Evolutionary conservation across 306 rosid species (phyloP).

Genomic region (Alnus glutinosa): DNA sequence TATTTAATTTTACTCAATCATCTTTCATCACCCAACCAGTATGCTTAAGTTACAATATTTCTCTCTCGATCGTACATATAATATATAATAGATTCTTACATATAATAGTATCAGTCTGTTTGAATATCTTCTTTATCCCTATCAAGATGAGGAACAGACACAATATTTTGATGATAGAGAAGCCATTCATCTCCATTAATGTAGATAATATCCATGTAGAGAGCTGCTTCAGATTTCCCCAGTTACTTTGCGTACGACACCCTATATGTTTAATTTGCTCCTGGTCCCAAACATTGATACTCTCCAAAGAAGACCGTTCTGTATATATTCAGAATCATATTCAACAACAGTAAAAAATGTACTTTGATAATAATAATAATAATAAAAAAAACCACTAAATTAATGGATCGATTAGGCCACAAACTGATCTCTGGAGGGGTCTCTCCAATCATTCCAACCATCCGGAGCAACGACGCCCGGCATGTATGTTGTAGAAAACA

Average conservation of each 20-base stretch:
- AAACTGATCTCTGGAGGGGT: constrained; percentile 67
- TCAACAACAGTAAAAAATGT: background rate
- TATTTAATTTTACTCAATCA: background rate
- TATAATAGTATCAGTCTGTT: too few species aligned
- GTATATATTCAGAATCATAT: constrained; percentile 23
- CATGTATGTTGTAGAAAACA: constrained; percentile 66
- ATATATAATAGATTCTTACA: background rate
- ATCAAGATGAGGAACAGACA: background rate
- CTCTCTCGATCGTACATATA: background rate
- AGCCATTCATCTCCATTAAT: constrained; percentile 65
- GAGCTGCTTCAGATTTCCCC: constrained; percentile 47
- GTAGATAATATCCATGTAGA: constrained; percentile 45
- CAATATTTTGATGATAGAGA: constrained; percentile 25
- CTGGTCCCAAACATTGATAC: constrained; percentile 55
- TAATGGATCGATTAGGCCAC: background rate
- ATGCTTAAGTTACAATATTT: background rate
- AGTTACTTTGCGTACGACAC: constrained; percentile 69
- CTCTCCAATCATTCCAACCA: constrained; percentile 83
- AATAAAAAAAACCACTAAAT: too few species aligned
- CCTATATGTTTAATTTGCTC: constrained; percentile 55
- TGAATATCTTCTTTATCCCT: constrained; percentile 1
- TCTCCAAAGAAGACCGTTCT: constrained; percentile 79
- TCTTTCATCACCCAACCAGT: background rate
- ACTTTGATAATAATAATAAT: too few species aligned
- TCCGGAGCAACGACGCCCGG: constrained; percentile 53